phyloP scores from a whole-genome alignment of 441 rosid species.

The Monsonia emarginata region DNA sequence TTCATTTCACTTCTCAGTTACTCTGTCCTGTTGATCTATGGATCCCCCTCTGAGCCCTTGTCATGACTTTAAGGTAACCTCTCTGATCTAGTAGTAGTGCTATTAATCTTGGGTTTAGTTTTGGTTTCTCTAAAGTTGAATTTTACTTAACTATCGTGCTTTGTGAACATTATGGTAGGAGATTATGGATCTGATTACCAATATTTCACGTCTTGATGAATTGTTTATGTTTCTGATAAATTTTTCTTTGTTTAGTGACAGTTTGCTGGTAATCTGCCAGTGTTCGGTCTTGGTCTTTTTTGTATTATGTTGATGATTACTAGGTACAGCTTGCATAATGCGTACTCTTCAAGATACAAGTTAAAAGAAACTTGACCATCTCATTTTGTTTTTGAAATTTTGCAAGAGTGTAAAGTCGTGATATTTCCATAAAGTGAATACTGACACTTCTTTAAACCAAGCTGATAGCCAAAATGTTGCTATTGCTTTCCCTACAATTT shows the following conservation, averaged over 20 bases:
- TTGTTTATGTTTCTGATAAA: not conserved
- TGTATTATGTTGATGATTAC: too few species aligned
- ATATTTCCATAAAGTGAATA: not conserved
- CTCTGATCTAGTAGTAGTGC: not conserved
- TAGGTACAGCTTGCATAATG: too few species aligned
- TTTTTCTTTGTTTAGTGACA: too few species aligned
- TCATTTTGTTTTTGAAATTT: too few species aligned
- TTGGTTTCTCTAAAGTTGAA: not conserved
- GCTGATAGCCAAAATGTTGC: not conserved
- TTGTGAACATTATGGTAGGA: not conserved
- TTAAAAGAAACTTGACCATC: too few species aligned
- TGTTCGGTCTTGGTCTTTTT: too few species aligned
- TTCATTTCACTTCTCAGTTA: not conserved
- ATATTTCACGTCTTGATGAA: not conserved
- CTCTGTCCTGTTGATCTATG: conserved; percentile 14
- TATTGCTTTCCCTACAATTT: not conserved
- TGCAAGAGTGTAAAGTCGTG: not conserved
- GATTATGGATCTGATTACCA: not conserved
- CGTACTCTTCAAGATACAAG: too few species aligned
- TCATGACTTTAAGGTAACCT: conserved; percentile 21
- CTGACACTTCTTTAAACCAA: not conserved
- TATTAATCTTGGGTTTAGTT: not conserved
- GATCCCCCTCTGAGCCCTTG: conserved; percentile 22
- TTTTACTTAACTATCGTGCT: not conserved
- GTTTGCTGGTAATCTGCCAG: too few species aligned